Evolutionary conservation across 129 eudicot species (phyloP).

Genomic region (Silybum marianum): DNA sequence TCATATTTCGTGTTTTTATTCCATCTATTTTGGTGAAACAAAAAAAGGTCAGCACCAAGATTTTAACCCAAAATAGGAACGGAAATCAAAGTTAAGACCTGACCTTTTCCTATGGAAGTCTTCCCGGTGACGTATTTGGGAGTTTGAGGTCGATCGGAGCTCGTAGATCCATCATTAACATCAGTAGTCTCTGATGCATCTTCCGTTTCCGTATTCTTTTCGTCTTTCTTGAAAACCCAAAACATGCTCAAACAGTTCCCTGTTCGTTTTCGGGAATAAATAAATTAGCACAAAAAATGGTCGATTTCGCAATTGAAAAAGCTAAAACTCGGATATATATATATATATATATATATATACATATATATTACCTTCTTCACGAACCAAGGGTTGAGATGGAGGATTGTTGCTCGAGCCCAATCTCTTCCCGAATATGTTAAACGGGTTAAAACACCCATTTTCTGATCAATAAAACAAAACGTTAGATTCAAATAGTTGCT

Average conservation of each 20-base stretch:
- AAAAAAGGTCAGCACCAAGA: too few species aligned
- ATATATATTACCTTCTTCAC: conserved; percentile 19
- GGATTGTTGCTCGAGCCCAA: not conserved
- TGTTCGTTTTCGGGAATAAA: not conserved
- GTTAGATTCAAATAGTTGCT: not conserved
- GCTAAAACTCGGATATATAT: not conserved
- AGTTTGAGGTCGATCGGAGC: conserved; percentile 7
- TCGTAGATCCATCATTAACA: not conserved
- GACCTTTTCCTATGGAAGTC: conserved; percentile 8
- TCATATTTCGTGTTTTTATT: too few species aligned
- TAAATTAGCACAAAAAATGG: not conserved
- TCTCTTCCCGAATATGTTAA: conserved; percentile 25
- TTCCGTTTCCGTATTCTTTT: not conserved
- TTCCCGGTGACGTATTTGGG: conserved; percentile 7
- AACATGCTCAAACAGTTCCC: conserved; percentile 33
- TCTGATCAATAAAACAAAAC: not conserved
- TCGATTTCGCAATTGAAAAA: not conserved
- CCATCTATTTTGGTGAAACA: not conserved
- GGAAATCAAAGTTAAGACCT: not conserved
- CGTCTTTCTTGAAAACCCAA: conserved; percentile 16
- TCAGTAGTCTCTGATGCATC: not conserved
- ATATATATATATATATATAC: too few species aligned
- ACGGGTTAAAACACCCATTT: conserved; percentile 29
- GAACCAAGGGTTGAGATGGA: conserved; percentile 4
- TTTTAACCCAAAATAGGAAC: not conserved